Evolutionary conservation across 495 filamentous ascomycete genomes (phyloP).

Genomic region (Penicillium fimorum): DNA sequence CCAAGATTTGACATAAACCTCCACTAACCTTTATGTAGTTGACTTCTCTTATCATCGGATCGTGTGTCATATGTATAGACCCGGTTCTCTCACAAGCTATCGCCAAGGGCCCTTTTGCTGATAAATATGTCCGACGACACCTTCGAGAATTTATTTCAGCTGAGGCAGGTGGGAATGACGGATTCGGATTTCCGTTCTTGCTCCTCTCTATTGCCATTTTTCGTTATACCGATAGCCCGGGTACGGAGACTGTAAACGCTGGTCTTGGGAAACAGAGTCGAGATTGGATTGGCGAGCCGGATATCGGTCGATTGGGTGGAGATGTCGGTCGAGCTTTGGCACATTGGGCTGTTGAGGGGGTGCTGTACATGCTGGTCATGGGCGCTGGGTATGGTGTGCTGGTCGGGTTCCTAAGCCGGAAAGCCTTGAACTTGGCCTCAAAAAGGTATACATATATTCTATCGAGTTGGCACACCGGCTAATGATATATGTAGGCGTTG

Average conservation of each 20-base stretch:
- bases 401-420: slow-evolving; percentile 34
- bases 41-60: slow-evolving; percentile 57
- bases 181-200: slow-evolving; percentile 59
- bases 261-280: background rate
- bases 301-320: slow-evolving; percentile 37
- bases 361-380: slow-evolving; percentile 43
- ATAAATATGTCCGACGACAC: slow-evolving; percentile 55
- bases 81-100: slow-evolving; percentile 60
- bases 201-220: slow-evolving; percentile 56
- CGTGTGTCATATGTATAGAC: slow-evolving; percentile 62
- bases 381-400: slow-evolving; percentile 35
- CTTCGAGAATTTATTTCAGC: slow-evolving; percentile 63
- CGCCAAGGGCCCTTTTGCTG: slow-evolving; percentile 61
- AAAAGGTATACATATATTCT: slow-evolving; percentile 11
- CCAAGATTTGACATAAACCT: no score
- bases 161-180: slow-evolving; percentile 61
- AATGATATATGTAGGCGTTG: slow-evolving; percentile 23
- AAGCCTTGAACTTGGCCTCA: slow-evolving; percentile 29
- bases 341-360: slow-evolving; percentile 42
- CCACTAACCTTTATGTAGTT: slow-evolving; percentile 28
- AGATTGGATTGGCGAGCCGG: slow-evolving; percentile 31
- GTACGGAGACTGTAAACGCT: background rate
- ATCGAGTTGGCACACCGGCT: background rate
- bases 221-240: slow-evolving; percentile 45
- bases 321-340: slow-evolving; percentile 32